phyloP scores from a whole-genome alignment of 805 yeast species.

The Ogataea parapolymorpha region DNA sequence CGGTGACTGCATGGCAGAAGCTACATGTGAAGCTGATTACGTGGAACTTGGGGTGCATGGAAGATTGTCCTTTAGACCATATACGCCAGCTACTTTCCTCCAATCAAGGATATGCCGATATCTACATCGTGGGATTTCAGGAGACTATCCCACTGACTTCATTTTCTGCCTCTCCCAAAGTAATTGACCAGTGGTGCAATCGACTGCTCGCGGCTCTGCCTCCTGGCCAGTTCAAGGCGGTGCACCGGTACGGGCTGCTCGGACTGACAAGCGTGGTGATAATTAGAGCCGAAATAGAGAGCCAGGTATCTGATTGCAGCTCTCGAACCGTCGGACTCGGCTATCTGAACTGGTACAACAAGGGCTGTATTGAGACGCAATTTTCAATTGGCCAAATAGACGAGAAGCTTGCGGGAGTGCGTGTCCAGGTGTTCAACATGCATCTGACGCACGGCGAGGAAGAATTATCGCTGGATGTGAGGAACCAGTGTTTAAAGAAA shows the following conservation, averaged over 20 bases:
- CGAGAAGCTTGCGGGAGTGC: conserved; percentile 31
- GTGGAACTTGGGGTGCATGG: conserved; percentile 38
- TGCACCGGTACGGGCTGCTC: conserved; percentile 46
- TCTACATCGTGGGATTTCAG: conserved; percentile 45
- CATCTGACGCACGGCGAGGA: conserved; percentile 52
- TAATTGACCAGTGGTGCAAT: conserved; percentile 35
- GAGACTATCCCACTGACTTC: conserved; percentile 50
- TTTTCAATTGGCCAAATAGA: conserved; percentile 40
- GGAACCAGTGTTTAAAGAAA: conserved; percentile 17
- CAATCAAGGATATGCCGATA: conserved; percentile 24
- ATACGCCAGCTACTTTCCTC: conserved; percentile 17
- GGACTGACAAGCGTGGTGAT: conserved; percentile 50
- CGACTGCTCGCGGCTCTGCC: conserved; percentile 24
- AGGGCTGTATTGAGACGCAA: conserved; percentile 51
- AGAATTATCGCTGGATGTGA: conserved; percentile 10
- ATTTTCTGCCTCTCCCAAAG: conserved; percentile 34
- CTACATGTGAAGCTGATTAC: conserved; percentile 31
- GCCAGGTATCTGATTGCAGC: conserved; percentile 39
- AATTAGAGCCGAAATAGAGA: conserved; percentile 30
- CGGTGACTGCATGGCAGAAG: not conserved
- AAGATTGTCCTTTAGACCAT: conserved; percentile 10
- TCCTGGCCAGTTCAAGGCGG: conserved; percentile 31
- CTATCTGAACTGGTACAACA: conserved; percentile 58
- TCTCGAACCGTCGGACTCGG: conserved; percentile 54
- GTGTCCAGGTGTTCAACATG: conserved; percentile 43